Conservation (phyloP, 2,329 filamentous ascomycete genomes). For the Alternaria postmessia region DNA sequence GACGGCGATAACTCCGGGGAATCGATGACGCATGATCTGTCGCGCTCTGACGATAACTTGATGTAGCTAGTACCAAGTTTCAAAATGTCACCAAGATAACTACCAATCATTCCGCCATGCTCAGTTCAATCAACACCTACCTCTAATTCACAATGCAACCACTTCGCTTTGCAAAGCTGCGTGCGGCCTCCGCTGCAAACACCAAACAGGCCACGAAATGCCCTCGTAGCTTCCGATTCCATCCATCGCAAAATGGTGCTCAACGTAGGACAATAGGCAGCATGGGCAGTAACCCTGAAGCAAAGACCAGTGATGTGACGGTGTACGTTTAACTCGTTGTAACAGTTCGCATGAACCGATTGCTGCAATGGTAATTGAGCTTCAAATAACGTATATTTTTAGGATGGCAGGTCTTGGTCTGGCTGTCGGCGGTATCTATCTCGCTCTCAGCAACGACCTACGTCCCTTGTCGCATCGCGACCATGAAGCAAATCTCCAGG, state of each 20-base stretch:
- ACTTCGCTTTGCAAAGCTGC: constrained; percentile 3
- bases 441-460: constrained; percentile 2
- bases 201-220: not conserved
- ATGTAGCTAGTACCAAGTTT: not conserved
- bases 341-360: not conserved
- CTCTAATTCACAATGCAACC: constrained; percentile 4
- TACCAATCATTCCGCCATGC: constrained; percentile 1
- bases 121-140: not conserved
- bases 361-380: not conserved
- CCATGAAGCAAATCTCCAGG: not conserved
- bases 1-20: not conserved
- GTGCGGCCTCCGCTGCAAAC: not conserved
- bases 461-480: not conserved
- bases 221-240: constrained; percentile 18
- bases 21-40: not conserved
- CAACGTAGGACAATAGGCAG: constrained; percentile 51
- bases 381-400: not conserved
- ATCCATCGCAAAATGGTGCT: constrained; percentile 44
- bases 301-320: constrained; percentile 50
- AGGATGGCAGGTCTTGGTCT: constrained; percentile 4
- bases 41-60: constrained; percentile 8
- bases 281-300: constrained; percentile 33
- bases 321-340: constrained; percentile 41
- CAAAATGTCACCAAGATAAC: not conserved
- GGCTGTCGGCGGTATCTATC: not conserved